These are phyloP conservation scores for Vitellaria paradoxa DNA, from an alignment of 179 eudicot species.

Conservation along the genomic window DNA sequence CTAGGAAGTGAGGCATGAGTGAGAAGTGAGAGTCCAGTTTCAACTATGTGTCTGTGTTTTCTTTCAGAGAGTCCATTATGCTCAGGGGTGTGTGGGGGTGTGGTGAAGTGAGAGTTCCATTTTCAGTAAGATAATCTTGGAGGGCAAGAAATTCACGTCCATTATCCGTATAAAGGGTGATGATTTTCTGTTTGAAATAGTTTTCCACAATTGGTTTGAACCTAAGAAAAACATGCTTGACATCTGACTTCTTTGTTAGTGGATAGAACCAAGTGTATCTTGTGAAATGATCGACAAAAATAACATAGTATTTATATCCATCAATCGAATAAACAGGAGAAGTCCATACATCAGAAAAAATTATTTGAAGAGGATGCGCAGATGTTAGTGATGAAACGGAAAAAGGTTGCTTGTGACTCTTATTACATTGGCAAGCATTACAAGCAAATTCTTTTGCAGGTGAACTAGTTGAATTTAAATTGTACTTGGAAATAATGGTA, in stretches of 20 bases:
- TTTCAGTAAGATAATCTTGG: too few species aligned
- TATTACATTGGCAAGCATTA: too few species aligned
- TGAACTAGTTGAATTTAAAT: too few species aligned
- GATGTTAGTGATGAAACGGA: not conserved
- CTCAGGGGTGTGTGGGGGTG: not conserved
- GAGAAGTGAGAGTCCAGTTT: not conserved
- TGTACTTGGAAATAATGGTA: too few species aligned
- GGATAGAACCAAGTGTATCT: not conserved
- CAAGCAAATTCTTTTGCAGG: too few species aligned
- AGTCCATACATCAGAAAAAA: not conserved
- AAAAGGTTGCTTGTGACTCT: not conserved
- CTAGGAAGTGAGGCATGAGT: not conserved
- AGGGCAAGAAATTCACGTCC: not conserved
- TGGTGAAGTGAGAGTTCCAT: not conserved
- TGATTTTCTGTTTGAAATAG: not conserved
- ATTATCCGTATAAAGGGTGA: not conserved
- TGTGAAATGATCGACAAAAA: not conserved
- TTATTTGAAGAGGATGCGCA: not conserved
- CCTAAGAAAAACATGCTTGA: too few species aligned
- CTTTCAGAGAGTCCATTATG: not conserved
- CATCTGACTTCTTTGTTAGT: not conserved
- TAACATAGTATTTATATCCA: not conserved
- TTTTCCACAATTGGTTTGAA: not conserved
- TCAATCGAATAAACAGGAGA: too few species aligned
- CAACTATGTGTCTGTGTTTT: not conserved